Evolutionary conservation across 129 eudicot species (phyloP).

Genomic region (Chrysanthemum seticuspe): DNA sequence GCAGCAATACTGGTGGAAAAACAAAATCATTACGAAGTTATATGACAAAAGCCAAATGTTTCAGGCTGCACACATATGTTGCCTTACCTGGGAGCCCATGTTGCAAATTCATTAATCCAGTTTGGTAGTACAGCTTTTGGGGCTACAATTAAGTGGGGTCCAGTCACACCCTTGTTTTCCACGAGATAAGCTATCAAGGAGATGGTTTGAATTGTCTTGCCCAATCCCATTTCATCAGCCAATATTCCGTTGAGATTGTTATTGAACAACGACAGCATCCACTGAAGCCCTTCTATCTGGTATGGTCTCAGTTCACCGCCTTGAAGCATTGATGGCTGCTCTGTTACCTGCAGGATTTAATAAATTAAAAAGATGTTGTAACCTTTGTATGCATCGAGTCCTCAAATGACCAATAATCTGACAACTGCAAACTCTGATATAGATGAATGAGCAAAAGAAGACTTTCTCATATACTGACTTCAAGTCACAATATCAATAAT

Average conservation of each 20-base stretch:
- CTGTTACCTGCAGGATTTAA: conserved; percentile 60
- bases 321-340: conserved; percentile 91
- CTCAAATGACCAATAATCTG: neutral
- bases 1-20: conserved; percentile 59
- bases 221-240: conserved; percentile 99
- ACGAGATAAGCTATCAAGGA: conserved; percentile 77
- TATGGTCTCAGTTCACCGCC: conserved; percentile 90
- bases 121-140: conserved; percentile 94
- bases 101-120: conserved; percentile 78
- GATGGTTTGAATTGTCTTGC: conserved; percentile 93
- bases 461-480: no score
- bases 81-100: conserved; percentile 93
- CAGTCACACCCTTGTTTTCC: conserved; percentile 81
- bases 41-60: neutral
- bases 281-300: conserved; percentile 95
- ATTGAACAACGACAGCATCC: conserved; percentile 91
- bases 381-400: conserved; percentile 3
- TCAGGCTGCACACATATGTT: neutral
- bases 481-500: no score
- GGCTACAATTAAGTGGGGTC: conserved; percentile 93
- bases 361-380: neutral
- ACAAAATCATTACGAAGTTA: conserved; percentile 1
- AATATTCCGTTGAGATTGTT: conserved; percentile 91
- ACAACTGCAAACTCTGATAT: no score
- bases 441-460: no score